Percentiles rank a stretch among this genome's conserved stretches.
Evolutionary conservation across 1,284 basidiomycete species (phyloP).

Genomic region (Malassezia dermatis): DNA sequence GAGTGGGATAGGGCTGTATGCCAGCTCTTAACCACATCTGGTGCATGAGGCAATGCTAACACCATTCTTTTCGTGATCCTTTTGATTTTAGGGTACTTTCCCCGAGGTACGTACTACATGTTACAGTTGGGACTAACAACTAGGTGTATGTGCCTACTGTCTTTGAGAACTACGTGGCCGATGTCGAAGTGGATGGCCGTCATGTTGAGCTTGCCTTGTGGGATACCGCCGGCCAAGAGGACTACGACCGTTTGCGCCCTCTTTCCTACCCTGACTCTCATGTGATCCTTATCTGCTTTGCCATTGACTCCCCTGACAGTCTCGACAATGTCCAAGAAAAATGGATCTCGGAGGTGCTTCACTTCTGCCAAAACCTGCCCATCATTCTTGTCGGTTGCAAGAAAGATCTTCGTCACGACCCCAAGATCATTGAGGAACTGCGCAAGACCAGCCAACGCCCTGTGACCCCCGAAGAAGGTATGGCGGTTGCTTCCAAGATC

Average conservation of each 20-base stretch:
- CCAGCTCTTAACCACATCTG: background rate
- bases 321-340: conserved; percentile 92
- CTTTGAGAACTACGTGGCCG: conserved; percentile 79
- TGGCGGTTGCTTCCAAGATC: conserved; percentile 78
- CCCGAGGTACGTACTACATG: conserved; percentile 60
- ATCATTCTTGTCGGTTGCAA: conserved; percentile 87
- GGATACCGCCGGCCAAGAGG: conserved; percentile 90
- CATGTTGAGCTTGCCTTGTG: conserved; percentile 83
- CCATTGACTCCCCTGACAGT: conserved; percentile 81
- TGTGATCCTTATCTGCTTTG: conserved; percentile 86
- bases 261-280: conserved; percentile 83
- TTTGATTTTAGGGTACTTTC: conserved; percentile 61
- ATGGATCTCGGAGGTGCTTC: conserved; percentile 90
- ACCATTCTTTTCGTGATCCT: background rate
- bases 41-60: conserved; percentile 7
- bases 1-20: background rate
- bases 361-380: conserved; percentile 77
- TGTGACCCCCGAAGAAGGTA: conserved; percentile 53
- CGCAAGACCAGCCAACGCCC: conserved; percentile 47
- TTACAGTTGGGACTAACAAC: background rate
- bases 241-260: conserved; percentile 52
- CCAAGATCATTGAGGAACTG: conserved; percentile 48
- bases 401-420: conserved; percentile 51
- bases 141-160: conserved; percentile 87
- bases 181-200: conserved; percentile 80